phyloP scores from a whole-genome alignment of 768 basidiomycete genomes.

The Panaeolus cyanescens region DNA sequence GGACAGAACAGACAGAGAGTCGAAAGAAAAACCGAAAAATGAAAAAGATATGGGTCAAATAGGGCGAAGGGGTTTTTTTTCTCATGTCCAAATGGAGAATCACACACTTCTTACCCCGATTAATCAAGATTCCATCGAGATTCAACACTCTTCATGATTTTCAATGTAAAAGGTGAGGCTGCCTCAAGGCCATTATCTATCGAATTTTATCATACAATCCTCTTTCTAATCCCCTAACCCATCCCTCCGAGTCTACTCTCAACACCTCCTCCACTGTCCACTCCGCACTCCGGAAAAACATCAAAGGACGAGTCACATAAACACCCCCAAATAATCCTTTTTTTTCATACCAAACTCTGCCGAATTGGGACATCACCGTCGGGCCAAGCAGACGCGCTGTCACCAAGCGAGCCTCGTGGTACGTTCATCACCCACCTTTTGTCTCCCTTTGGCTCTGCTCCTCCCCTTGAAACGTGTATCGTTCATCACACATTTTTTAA shows the following conservation, averaged over 20 bases:
- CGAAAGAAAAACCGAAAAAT: background rate
- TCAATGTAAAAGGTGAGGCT: background rate
- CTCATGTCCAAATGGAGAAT: background rate
- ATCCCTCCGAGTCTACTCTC: background rate
- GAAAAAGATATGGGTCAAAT: background rate
- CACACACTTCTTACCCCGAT: background rate
- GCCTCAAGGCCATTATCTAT: background rate
- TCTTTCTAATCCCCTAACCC: background rate
- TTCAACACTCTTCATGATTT: background rate
- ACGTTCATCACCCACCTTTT: background rate
- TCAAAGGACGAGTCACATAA: background rate
- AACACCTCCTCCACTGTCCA: background rate
- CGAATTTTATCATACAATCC: background rate
- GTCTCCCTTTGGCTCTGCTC: background rate
- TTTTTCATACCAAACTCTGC: background rate
- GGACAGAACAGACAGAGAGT: too few species aligned
- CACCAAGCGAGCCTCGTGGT: background rate
- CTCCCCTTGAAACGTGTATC: conserved; percentile 1
- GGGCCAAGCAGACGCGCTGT: background rate
- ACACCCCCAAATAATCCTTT: background rate
- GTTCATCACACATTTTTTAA: background rate
- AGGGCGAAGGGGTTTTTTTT: conserved; percentile 3
- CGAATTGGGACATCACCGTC: background rate
- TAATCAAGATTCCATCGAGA: background rate
- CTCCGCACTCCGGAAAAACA: background rate